Evolutionary conservation across 2,329 filamentous ascomycete genomes (phyloP).

Genomic region (Leptographium procerum): DNA sequence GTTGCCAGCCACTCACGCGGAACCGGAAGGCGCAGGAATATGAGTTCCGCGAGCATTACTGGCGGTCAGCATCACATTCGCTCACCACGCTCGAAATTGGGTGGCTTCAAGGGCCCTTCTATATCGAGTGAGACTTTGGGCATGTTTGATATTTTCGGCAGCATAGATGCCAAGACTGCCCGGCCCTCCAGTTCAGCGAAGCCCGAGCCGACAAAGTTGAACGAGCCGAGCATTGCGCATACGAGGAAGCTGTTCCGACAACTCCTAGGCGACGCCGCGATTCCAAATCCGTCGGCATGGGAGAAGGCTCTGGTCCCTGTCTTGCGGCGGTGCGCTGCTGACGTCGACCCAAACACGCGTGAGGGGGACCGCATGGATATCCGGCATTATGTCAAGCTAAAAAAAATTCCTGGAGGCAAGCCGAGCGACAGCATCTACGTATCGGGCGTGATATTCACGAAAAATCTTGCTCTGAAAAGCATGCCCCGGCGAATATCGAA

Average conservation of each 20-base stretch:
- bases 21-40: constrained; percentile 61
- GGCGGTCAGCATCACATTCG: constrained; percentile 49
- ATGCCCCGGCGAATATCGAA: constrained; percentile 81
- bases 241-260: constrained; percentile 77
- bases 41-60: constrained; percentile 66
- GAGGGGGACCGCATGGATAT: constrained; percentile 94
- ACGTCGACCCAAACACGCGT: constrained; percentile 86
- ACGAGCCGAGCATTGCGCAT: constrained; percentile 77
- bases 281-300: constrained; percentile 69
- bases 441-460: constrained; percentile 92
- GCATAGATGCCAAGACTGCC: constrained; percentile 25
- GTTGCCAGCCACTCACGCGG: constrained; percentile 47
- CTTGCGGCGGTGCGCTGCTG: constrained; percentile 79
- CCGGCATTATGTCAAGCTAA: constrained; percentile 91
- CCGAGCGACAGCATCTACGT: constrained; percentile 93
- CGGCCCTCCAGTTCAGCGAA: constrained; percentile 23
- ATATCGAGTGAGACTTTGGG: constrained; percentile 40
- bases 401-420: constrained; percentile 84
- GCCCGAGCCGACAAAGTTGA: constrained; percentile 70
- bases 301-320: constrained; percentile 86
- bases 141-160: constrained; percentile 11
- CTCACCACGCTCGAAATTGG: constrained; percentile 57
- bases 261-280: constrained; percentile 62
- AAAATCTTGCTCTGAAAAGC: constrained; percentile 90
- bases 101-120: constrained; percentile 43